A percentile compares a stretch with the other conserved stretches of the same genome.
phyloP scores from a whole-genome alignment of 2,329 filamentous ascomycete species.

The Zymoseptoria brevis region DNA sequence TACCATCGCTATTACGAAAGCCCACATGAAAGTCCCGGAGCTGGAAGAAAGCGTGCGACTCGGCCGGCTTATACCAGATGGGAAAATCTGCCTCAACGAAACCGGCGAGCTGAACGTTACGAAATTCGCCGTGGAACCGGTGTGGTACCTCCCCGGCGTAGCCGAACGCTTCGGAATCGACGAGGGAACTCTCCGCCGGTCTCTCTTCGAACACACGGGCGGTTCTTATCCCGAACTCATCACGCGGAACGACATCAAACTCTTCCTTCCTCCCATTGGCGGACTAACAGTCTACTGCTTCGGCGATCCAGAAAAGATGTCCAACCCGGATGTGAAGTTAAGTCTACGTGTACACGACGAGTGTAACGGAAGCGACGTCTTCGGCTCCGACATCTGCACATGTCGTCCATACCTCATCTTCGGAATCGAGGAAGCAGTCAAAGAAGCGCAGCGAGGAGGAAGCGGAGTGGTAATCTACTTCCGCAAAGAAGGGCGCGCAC shows the following conservation, averaged over 20 bases:
- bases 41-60: conserved; percentile 77
- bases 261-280: conserved; percentile 92
- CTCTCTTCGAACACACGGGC: conserved; percentile 89
- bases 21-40: conserved; percentile 95
- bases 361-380: conserved; percentile 96
- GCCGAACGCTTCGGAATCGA: conserved; percentile 94
- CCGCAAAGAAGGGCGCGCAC: conserved; percentile 88
- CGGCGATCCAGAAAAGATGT: conserved; percentile 88
- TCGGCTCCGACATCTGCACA: conserved; percentile 95
- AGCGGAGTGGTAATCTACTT: conserved; percentile 97
- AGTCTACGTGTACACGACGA: conserved; percentile 79
- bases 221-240: conserved; percentile 96
- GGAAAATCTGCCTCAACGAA: conserved; percentile 83
- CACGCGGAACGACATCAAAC: conserved; percentile 86
- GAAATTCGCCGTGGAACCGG: conserved; percentile 93
- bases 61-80: conserved; percentile 70
- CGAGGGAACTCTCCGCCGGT: conserved; percentile 75
- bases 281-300: conserved; percentile 96
- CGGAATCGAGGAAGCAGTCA: conserved; percentile 94
- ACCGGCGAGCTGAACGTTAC: conserved; percentile 83
- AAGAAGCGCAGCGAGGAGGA: conserved; percentile 88
- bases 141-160: conserved; percentile 52
- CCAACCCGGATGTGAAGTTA: conserved; percentile 70
- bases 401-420: conserved; percentile 94
- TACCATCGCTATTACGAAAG: conserved; percentile 78